Conservation (phyloP, 257 asterid genomes). For the Salvia hispanica region DNA sequence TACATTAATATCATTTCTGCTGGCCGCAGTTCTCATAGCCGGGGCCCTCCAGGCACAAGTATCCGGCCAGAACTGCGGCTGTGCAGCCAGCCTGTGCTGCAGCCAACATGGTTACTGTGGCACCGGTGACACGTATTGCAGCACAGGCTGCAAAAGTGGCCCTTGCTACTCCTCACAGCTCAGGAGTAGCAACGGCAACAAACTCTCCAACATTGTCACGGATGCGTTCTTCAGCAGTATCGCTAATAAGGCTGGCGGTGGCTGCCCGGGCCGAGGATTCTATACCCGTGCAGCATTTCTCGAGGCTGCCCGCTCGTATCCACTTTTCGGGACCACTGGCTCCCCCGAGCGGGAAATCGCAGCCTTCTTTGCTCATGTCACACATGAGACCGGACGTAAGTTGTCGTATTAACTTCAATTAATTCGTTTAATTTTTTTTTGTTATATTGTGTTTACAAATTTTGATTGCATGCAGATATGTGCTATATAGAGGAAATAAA, state of each 20-base stretch:
- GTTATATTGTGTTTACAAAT: too few relatives aligned
- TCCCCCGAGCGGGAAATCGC: slow-evolving; percentile 22
- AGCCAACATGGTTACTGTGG: slow-evolving; percentile 18
- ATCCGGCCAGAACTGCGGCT: slow-evolving; percentile 8
- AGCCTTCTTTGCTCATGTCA: slow-evolving; percentile 29
- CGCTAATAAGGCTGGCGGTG: slow-evolving; percentile 27
- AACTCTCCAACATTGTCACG: slow-evolving; percentile 1
- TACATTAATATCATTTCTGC: neutral
- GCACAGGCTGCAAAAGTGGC: slow-evolving; percentile 19
- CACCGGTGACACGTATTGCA: slow-evolving; percentile 5
- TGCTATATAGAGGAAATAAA: slow-evolving; percentile 35
- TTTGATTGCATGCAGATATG: slow-evolving; percentile 22
- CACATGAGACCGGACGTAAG: slow-evolving; percentile 31
- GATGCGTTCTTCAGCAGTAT: slow-evolving; percentile 21
- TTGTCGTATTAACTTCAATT: neutral
- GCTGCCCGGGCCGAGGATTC: slow-evolving; percentile 28
- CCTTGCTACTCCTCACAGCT: neutral
- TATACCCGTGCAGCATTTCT: slow-evolving; percentile 27
- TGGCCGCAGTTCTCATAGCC: slow-evolving; percentile 2
- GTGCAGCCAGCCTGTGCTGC: slow-evolving; percentile 18
- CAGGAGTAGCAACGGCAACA: neutral
- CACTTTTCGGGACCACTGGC: slow-evolving; percentile 17
- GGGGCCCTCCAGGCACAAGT: neutral
- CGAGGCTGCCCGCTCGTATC: slow-evolving; percentile 22
- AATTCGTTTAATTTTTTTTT: too few relatives aligned